These are phyloP conservation scores for Fraxinus greggii DNA, from an alignment of 305 asterid species.

Conservation along the genomic window DNA sequence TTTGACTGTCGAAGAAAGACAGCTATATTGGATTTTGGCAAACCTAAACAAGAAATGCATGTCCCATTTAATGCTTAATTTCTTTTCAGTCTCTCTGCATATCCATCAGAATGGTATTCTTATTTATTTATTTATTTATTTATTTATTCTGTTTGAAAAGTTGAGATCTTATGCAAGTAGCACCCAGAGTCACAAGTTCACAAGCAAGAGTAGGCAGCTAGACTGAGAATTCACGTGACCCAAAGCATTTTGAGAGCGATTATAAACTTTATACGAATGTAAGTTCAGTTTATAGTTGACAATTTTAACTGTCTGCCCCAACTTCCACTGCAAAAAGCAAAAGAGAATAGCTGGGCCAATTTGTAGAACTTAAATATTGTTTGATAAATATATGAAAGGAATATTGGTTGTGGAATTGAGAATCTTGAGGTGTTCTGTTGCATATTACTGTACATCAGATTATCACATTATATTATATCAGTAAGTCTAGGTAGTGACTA, in stretches of 20 bases:
- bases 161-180: background rate
- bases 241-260: background rate
- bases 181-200: background rate
- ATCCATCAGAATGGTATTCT: background rate
- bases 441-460: background rate
- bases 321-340: background rate
- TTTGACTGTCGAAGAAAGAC: conserved; percentile 1
- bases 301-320: background rate
- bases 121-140: background rate
- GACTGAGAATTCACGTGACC: background rate
- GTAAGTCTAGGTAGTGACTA: background rate
- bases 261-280: background rate
- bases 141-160: background rate
- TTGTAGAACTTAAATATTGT: background rate
- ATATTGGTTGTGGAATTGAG: background rate
- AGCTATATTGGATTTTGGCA: background rate
- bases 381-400: background rate
- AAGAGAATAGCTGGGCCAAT: background rate
- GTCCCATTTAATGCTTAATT: background rate
- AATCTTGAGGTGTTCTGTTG: background rate
- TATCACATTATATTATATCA: background rate
- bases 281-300: background rate
- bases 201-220: background rate
- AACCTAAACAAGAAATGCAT: conserved; percentile 13
- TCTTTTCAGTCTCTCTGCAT: background rate